Conservation (phyloP, 2,329 filamentous ascomycete genomes). For the Penicillium nordicum region DNA sequence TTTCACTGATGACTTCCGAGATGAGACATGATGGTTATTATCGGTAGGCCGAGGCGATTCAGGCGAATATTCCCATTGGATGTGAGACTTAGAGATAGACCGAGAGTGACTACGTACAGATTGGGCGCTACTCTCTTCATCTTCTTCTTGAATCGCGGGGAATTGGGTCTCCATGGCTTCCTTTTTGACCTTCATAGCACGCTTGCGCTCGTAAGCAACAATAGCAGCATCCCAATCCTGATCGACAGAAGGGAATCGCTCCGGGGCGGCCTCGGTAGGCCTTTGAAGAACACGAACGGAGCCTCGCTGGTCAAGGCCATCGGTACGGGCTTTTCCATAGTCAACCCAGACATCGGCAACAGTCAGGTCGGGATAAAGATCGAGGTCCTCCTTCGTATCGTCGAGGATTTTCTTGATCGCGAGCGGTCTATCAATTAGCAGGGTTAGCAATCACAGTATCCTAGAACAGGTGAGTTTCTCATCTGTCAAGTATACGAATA, state of each 20-base stretch:
- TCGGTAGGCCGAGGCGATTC: not conserved
- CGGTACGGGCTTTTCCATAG: constrained; percentile 32
- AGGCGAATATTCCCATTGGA: not conserved
- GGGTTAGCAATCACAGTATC: constrained; percentile 1
- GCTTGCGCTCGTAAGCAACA: constrained; percentile 17
- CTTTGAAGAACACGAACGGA: constrained; percentile 36
- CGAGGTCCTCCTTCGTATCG: constrained; percentile 30
- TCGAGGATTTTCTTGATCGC: constrained; percentile 40
- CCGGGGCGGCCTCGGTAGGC: constrained; percentile 21
- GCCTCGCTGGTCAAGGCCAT: constrained; percentile 36
- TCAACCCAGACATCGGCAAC: constrained; percentile 41
- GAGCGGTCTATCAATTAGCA: constrained; percentile 26
- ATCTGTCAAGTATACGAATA: not conserved
- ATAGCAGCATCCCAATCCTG: constrained; percentile 35
- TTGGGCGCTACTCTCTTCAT: not conserved
- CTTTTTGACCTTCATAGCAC: constrained; percentile 14
- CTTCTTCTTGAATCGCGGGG: constrained; percentile 14
- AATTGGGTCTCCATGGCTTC: constrained; percentile 5
- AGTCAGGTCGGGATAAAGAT: constrained; percentile 33
- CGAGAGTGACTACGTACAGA: not conserved
- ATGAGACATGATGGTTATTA: not conserved
- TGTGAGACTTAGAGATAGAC: not conserved
- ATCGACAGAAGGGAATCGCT: constrained; percentile 34
- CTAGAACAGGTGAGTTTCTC: not conserved
- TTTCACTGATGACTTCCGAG: not conserved